phyloP scores from a whole-genome alignment of 2,329 filamentous ascomycete species.

The Karstenula rhodostoma region DNA sequence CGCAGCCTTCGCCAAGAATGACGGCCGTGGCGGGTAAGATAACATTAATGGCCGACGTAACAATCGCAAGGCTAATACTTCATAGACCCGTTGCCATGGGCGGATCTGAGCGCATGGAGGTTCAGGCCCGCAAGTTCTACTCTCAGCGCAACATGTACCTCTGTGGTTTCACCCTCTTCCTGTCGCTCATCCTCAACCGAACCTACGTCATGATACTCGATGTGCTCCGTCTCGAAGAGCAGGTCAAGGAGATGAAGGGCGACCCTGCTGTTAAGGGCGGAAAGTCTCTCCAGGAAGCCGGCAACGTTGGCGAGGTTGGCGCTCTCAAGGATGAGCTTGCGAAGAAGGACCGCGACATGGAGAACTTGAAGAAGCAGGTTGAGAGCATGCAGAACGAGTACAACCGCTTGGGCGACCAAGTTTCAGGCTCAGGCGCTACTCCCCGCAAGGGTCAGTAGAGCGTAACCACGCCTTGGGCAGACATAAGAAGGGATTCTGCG shows the following conservation, averaged over 20 bases:
- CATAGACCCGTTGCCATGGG: slow-evolving; percentile 74
- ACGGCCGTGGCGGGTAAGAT: slow-evolving; percentile 60
- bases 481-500: slow-evolving; percentile 15
- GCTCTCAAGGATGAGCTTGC: slow-evolving; percentile 71
- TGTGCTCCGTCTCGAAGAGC: slow-evolving; percentile 89
- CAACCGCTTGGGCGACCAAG: slow-evolving; percentile 83
- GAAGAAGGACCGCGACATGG: slow-evolving; percentile 82
- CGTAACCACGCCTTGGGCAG: slow-evolving; percentile 19
- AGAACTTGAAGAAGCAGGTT: slow-evolving; percentile 91
- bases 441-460: slow-evolving; percentile 65
- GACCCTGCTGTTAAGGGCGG: slow-evolving; percentile 69
- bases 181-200: slow-evolving; percentile 97
- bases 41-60: not conserved
- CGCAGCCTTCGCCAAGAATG: slow-evolving; percentile 72
- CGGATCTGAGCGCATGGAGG: slow-evolving; percentile 92
- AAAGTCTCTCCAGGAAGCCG: slow-evolving; percentile 72
- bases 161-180: slow-evolving; percentile 98
- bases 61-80: slow-evolving; percentile 19
- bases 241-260: slow-evolving; percentile 83
- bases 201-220: slow-evolving; percentile 98
- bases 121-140: slow-evolving; percentile 99
- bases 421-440: slow-evolving; percentile 62
- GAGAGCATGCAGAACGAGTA: slow-evolving; percentile 86
- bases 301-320: slow-evolving; percentile 78
- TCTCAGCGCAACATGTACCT: slow-evolving; percentile 99